Evolutionary conservation across 441 rosid species (phyloP), one percentile per base, ranked within the genome.

Genomic region (Arabidopsis hybrid): DNA sequence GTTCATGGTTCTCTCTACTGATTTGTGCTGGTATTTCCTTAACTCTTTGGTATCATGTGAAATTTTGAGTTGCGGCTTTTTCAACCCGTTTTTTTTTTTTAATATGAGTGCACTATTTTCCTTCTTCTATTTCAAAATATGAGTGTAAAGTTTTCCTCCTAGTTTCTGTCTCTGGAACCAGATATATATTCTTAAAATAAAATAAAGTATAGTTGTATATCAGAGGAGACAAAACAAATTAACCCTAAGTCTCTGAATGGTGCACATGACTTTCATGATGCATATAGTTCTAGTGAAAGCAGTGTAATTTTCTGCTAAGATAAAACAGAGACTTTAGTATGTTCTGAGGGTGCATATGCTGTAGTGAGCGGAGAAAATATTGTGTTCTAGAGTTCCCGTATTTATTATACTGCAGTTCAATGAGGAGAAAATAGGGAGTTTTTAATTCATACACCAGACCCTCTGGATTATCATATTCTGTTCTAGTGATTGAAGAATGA

Each of bases 1-100:
- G 55, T 80, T 87, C 78, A 76, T 87, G 79, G 97, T 88, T 76
- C 89, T 95, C 57, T 77, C 85, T 65, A 85, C 84, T 69, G 93
- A 91, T 79, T 36, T 87, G 74, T 78, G 85, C 60, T 95, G 97
- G 99, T 95, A 95, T 57, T 58, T 64, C 76, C 40, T 65, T 32
- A 21, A 31, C 66, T 16, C 82, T 80, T 18, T 64, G 61, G 65
- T 69, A 71, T 26, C 60, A 5, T 70, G 56, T 53, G 8, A 43
- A 18, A 29, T 29, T 16, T 42, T 13, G 5, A 52, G 2, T 42
- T 67, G 43, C 45, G 42, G 45, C 61, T 14, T 56, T 9, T 38
- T 47, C 12, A 38, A 4, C 47, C 34, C 14, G 7, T 21, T 21
- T 38, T 46, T 46, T n/a, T 46, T 55, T 36, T 53, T 5, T 35